These are phyloP conservation scores for Cercospora janseana DNA, from an alignment of 2,329 filamentous ascomycete species.

Conservation along the genomic window DNA sequence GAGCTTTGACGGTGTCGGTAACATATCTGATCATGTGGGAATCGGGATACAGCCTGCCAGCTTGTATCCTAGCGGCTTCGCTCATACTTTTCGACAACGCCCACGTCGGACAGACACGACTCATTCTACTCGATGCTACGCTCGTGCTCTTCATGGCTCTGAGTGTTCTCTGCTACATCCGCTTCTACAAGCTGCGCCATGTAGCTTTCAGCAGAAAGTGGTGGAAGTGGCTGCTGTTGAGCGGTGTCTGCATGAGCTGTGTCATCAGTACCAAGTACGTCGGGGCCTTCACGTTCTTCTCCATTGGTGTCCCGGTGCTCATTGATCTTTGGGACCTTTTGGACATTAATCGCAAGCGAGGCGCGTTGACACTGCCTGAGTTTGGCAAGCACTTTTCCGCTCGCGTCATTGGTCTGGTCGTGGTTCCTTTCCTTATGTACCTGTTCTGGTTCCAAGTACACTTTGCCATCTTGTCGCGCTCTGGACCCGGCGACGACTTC, in stretches of 20 bases:
- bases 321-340: conserved; percentile 95
- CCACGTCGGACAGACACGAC: conserved; percentile 90
- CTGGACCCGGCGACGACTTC: conserved; percentile 95
- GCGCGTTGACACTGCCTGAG: conserved; percentile 72
- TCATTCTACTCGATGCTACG: conserved; percentile 93
- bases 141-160: conserved; percentile 94
- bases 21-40: conserved; percentile 99
- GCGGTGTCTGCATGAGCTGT: conserved; percentile 89
- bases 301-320: conserved; percentile 87
- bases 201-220: conserved; percentile 89
- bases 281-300: conserved; percentile 93
- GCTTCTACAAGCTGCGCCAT: conserved; percentile 95
- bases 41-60: conserved; percentile 93
- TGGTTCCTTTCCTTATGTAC: conserved; percentile 95
- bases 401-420: conserved; percentile 77
- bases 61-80: conserved; percentile 80
- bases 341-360: conserved; percentile 79
- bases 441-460: conserved; percentile 99
- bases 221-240: conserved; percentile 99
- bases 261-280: conserved; percentile 99
- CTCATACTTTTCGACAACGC: conserved; percentile 95
- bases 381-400: conserved; percentile 90
- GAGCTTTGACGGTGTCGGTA: conserved; percentile 88
- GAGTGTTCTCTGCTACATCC: conserved; percentile 89
- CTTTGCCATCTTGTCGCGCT: conserved; percentile 82